These are phyloP conservation scores for Talaromyces funiculosus DNA, from an alignment of 2,329 filamentous ascomycete genomes.

Conservation along the genomic window DNA sequence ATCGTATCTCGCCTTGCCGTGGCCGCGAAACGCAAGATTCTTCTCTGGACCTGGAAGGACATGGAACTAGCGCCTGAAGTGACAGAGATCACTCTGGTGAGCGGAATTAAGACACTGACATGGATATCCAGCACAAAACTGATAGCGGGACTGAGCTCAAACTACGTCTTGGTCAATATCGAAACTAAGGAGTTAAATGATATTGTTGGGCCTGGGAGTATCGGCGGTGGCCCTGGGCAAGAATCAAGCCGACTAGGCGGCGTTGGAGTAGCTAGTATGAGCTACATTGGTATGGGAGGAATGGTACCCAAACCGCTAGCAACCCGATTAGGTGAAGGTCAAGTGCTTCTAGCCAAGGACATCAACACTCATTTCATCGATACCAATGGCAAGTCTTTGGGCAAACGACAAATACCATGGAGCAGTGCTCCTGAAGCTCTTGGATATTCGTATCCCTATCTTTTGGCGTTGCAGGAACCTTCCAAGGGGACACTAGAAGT, in stretches of 20 bases:
- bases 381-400: slow-evolving; percentile 70
- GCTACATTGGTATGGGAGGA: slow-evolving; percentile 89
- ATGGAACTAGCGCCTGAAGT: slow-evolving; percentile 74
- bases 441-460: slow-evolving; percentile 94
- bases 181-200: slow-evolving; percentile 68
- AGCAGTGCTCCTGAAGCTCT: slow-evolving; percentile 78
- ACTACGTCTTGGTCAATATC: slow-evolving; percentile 85
- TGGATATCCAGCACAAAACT: slow-evolving; percentile 86
- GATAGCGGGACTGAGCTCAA: slow-evolving; percentile 83
- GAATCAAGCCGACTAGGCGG: slow-evolving; percentile 74
- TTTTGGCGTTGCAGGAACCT: slow-evolving; percentile 77
- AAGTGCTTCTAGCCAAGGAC: slow-evolving; percentile 93
- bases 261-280: slow-evolving; percentile 80
- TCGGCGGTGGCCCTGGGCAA: slow-evolving; percentile 58
- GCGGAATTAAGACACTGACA: slow-evolving; percentile 79
- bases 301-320: slow-evolving; percentile 88
- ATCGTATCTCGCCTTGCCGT: slow-evolving; percentile 90
- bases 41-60: slow-evolving; percentile 95
- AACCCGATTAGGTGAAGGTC: slow-evolving; percentile 71
- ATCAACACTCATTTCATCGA: slow-evolving; percentile 93
- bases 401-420: slow-evolving; percentile 90
- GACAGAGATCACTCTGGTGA: slow-evolving; percentile 70
- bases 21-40: slow-evolving; percentile 80
- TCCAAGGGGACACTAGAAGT: slow-evolving; percentile 83
- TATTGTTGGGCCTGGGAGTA: slow-evolving; percentile 69